A percentile compares a stretch with the other conserved stretches of the same genome.
phyloP scores from a whole-genome alignment of 106 monocot species.

The Apostasia shenzhenica region DNA sequence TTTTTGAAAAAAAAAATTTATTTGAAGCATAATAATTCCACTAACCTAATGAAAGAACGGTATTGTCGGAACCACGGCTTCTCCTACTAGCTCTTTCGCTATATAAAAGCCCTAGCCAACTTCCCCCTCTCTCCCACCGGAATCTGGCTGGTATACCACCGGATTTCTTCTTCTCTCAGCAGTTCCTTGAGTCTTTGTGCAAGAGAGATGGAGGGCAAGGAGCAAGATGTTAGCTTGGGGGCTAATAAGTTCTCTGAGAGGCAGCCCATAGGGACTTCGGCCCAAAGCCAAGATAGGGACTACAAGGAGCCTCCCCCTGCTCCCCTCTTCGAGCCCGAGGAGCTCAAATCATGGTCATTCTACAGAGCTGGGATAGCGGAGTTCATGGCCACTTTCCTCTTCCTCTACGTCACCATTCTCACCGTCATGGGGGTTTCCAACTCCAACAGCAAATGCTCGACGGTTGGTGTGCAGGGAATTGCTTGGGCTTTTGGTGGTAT shows the following conservation, averaged over 20 bases:
- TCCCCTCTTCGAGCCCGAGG: conserved; percentile 41
- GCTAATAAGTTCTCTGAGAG: conserved; percentile 46
- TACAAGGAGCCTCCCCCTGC: conserved; percentile 56
- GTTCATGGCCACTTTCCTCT: conserved; percentile 56
- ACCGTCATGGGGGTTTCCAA: conserved; percentile 47
- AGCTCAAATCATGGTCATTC: conserved; percentile 53
- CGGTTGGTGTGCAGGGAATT: conserved; percentile 61
- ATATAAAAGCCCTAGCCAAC: too few relatives aligned
- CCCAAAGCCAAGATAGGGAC: conserved; percentile 40
- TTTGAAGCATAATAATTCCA: too few relatives aligned
- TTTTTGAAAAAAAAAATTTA: too few relatives aligned
- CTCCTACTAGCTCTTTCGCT: too few relatives aligned
- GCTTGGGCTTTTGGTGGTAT: conserved; percentile 78
- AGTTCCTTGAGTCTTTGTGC: neutral
- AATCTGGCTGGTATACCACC: too few relatives aligned
- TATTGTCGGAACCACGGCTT: too few relatives aligned
- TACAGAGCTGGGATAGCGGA: conserved; percentile 57
- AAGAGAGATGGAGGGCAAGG: conserved; percentile 32
- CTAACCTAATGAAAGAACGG: too few relatives aligned
- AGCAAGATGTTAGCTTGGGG: conserved; percentile 41
- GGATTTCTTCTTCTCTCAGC: too few relatives aligned
- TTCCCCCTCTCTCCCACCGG: too few relatives aligned
- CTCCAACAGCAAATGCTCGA: conserved; percentile 27
- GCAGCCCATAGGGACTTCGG: conserved; percentile 44
- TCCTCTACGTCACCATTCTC: conserved; percentile 48